phyloP scores from a whole-genome alignment of 2,329 filamentous ascomycete genomes.

The Colletotrichum lupini region DNA sequence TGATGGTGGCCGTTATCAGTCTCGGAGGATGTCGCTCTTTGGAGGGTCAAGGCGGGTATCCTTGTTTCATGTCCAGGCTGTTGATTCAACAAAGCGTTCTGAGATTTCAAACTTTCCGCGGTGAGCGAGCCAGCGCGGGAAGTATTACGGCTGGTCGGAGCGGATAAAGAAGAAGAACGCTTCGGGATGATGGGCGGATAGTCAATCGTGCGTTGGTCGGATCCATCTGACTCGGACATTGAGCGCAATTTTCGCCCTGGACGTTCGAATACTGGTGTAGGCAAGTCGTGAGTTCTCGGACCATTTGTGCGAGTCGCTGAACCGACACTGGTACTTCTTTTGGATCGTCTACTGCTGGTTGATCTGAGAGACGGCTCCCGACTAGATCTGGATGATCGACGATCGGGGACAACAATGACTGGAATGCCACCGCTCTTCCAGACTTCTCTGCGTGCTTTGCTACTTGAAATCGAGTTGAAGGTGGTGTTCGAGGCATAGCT shows the following conservation, averaged over 20 bases:
- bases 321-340: slow-evolving; percentile 62
- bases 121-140: slow-evolving; percentile 68
- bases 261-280: slow-evolving; percentile 55
- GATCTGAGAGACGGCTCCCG: slow-evolving; percentile 68
- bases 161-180: slow-evolving; percentile 71
- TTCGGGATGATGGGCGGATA: slow-evolving; percentile 67
- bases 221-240: slow-evolving; percentile 60
- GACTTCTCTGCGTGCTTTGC: slow-evolving; percentile 67
- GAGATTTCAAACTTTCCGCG: slow-evolving; percentile 67
- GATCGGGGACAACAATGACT: slow-evolving; percentile 71
- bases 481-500: slow-evolving; percentile 63
- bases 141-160: slow-evolving; percentile 68
- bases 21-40: slow-evolving; percentile 47
- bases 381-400: slow-evolving; percentile 63
- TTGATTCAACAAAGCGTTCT: slow-evolving; percentile 53
- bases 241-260: slow-evolving; percentile 53
- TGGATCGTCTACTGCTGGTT: slow-evolving; percentile 68
- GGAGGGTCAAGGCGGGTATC: slow-evolving; percentile 44
- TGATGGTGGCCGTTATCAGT: slow-evolving; percentile 45
- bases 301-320: slow-evolving; percentile 58
- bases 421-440: slow-evolving; percentile 71
- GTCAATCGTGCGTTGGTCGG: slow-evolving; percentile 68
- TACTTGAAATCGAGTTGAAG: slow-evolving; percentile 61
- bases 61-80: slow-evolving; percentile 37
- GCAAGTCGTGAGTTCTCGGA: slow-evolving; percentile 53